Conservation (phyloP, 495 filamentous ascomycete species). For the Penicillium atrosanguineum region DNA sequence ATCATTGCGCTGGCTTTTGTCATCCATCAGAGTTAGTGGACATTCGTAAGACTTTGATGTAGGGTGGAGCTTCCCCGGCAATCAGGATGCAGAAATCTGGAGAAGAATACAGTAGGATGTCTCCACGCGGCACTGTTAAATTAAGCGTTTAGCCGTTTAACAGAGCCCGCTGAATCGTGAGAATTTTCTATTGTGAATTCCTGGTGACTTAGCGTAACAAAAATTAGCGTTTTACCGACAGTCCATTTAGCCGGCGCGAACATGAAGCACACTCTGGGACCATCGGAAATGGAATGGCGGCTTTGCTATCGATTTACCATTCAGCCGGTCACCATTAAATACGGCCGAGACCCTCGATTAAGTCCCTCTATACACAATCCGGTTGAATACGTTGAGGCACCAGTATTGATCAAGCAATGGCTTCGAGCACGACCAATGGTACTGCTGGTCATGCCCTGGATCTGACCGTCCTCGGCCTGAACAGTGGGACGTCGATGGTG, state of each 20-base stretch:
- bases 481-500: constrained; percentile 44
- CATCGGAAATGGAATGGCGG: neutral
- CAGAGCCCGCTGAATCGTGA: neutral
- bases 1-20: neutral
- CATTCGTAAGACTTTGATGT: neutral
- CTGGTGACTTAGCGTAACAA: neutral
- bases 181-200: neutral
- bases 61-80: constrained; percentile 1
- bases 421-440: neutral
- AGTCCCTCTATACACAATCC: neutral
- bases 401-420: constrained; percentile 7
- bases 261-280: neutral
- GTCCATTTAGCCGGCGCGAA: neutral
- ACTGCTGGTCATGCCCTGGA: constrained; percentile 21
- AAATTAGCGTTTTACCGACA: constrained; percentile 20
- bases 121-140: neutral
- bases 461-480: constrained; percentile 51
- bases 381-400: neutral
- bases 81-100: constrained; percentile 1
- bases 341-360: neutral
- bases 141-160: constrained; percentile 21
- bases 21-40: neutral
- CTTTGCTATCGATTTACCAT: neutral
- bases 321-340: neutral
- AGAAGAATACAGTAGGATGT: neutral